phyloP scores from a whole-genome alignment of 106 monocot genomes.

The Amphibolis antarctica region DNA sequence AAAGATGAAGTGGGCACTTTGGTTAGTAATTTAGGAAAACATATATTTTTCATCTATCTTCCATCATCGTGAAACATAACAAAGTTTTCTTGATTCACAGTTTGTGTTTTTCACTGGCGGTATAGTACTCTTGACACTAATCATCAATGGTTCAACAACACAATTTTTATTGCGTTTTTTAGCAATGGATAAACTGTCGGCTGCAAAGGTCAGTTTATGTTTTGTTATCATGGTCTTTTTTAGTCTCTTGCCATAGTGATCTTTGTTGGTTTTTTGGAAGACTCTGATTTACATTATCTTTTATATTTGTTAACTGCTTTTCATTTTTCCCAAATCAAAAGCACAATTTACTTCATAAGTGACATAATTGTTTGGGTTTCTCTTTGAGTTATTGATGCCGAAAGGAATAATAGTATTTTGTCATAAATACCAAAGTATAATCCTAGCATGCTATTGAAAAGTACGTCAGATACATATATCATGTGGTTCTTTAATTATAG shows the following conservation, averaged over 20 bases:
- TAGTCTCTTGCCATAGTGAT: no score
- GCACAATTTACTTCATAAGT: no score
- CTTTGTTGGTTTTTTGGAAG: no score
- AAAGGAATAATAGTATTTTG: neutral
- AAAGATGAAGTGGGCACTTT: conserved; percentile 68
- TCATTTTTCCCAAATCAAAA: no score
- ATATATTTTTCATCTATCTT: neutral
- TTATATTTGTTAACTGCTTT: no score
- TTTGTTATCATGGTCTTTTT: no score
- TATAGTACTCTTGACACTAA: conserved; percentile 79
- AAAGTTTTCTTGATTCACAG: conserved; percentile 25
- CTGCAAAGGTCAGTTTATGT: conserved; percentile 50
- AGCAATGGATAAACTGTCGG: conserved; percentile 71
- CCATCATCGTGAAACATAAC: neutral
- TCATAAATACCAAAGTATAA: no score
- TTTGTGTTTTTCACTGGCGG: conserved; percentile 99
- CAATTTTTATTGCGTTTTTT: conserved; percentile 69
- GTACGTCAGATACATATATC: no score
- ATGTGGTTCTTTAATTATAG: no score
- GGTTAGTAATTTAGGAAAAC: conserved; percentile 33
- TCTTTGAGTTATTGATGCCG: neutral
- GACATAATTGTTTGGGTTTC: no score
- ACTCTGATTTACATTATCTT: no score
- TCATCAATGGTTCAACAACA: conserved; percentile 88
- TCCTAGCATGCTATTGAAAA: no score